Evolutionary conservation across 1,139 yeast species (phyloP).

Genomic region (Candida freyschussii): DNA sequence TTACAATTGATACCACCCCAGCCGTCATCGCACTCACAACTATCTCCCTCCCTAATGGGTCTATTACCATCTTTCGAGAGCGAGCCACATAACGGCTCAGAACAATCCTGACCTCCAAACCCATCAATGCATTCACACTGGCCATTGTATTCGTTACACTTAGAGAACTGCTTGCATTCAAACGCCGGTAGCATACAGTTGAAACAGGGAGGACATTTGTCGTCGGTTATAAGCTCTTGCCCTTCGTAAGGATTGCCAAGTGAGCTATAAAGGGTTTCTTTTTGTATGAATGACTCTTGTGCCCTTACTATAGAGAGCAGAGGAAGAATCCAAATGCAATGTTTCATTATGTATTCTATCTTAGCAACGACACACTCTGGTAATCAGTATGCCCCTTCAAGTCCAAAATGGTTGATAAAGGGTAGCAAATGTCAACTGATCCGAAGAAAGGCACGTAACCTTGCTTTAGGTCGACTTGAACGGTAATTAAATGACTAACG

Average conservation of each 20-base stretch:
- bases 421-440: no score
- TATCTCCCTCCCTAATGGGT: conserved; percentile 46
- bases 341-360: no score
- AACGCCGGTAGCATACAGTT: conserved; percentile 91
- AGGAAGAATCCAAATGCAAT: no score
- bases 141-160: conserved; percentile 83
- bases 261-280: conserved; percentile 12
- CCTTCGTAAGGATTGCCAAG: no score
- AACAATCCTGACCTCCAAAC: conserved; percentile 90
- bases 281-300: no score
- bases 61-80: conserved; percentile 60
- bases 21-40: conserved; percentile 74
- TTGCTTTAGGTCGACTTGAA: no score
- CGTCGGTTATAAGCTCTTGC: conserved; percentile 26
- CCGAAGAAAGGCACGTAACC: no score
- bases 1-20: conserved; percentile 97
- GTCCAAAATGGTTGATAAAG: no score
- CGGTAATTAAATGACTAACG: no score
- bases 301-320: no score
- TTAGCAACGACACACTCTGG: no score
- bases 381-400: no score
- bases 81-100: conserved; percentile 85
- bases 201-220: conserved; percentile 79
- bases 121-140: conserved; percentile 91
- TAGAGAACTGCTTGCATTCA: conserved; percentile 83